These are phyloP conservation scores for Trichoderma atroviride DNA, from an alignment of 2,329 filamentous ascomycete species.

Conservation along the genomic window DNA sequence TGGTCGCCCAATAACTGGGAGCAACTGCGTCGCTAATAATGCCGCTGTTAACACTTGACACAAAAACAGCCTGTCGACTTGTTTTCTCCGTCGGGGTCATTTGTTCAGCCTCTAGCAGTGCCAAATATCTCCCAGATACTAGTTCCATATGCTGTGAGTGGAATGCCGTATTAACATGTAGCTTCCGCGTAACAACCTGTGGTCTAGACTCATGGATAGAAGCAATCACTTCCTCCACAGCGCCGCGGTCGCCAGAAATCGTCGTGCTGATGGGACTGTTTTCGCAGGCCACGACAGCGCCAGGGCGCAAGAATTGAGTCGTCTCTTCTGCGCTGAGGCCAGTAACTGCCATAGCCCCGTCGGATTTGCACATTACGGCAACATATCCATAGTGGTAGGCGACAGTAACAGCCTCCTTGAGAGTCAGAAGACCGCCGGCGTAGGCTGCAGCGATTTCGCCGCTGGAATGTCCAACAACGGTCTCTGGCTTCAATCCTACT, in stretches of 20 bases:
- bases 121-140: conserved; percentile 24
- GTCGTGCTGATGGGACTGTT: conserved; percentile 41
- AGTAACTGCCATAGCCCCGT: conserved; percentile 38
- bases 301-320: conserved; percentile 9
- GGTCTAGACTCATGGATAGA: conserved; percentile 15
- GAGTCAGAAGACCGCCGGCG: conserved; percentile 24
- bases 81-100: neutral
- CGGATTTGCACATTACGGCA: conserved; percentile 12
- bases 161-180: conserved; percentile 31
- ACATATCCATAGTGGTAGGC: conserved; percentile 39
- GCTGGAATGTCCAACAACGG: conserved; percentile 41
- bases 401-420: conserved; percentile 34
- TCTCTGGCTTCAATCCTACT: conserved; percentile 33
- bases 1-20: conserved; percentile 34
- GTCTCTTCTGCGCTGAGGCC: conserved; percentile 29
- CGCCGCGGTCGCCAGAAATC: conserved; percentile 36
- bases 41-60: neutral
- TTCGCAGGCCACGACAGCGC: conserved; percentile 37
- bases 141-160: conserved; percentile 39
- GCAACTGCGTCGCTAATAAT: conserved; percentile 5
- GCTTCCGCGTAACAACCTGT: conserved; percentile 28
- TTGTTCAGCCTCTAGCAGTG: neutral
- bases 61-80: neutral
- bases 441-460: conserved; percentile 46
- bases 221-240: conserved; percentile 32